Evolutionary conservation across 1,284 basidiomycete genomes (phyloP).

Genomic region (Fomitopsis palustris): DNA sequence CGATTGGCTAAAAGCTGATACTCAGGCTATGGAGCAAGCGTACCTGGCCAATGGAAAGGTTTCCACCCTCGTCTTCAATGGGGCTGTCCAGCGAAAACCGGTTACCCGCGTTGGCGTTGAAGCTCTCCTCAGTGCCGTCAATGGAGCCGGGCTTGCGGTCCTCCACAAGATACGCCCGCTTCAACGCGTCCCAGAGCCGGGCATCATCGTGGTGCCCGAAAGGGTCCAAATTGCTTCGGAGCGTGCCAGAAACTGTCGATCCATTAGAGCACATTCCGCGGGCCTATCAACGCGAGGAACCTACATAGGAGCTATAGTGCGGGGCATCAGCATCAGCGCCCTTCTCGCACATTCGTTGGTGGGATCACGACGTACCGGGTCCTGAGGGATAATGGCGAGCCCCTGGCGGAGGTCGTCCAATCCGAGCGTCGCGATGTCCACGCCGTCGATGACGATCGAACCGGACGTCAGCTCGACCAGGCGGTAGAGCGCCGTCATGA

Average conservation of each 20-base stretch:
- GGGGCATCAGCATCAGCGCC: neutral
- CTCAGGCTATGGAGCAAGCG: neutral
- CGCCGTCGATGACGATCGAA: slow-evolving; percentile 59
- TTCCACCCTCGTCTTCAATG: slow-evolving; percentile 84
- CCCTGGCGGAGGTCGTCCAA: slow-evolving; percentile 59
- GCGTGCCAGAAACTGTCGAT: slow-evolving; percentile 56
- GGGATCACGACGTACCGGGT: slow-evolving; percentile 37
- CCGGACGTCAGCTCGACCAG: slow-evolving; percentile 63
- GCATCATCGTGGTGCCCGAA: slow-evolving; percentile 77
- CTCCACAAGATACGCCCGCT: slow-evolving; percentile 74
- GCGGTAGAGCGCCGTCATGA: slow-evolving; percentile 43
- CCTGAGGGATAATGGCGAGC: slow-evolving; percentile 87
- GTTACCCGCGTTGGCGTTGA: slow-evolving; percentile 18
- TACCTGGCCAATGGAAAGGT: slow-evolving; percentile 45
- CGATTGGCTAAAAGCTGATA: neutral
- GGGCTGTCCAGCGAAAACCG: slow-evolving; percentile 75
- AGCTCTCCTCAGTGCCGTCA: slow-evolving; percentile 14
- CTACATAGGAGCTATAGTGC: slow-evolving; percentile 16
- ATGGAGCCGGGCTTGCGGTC: slow-evolving; percentile 20
- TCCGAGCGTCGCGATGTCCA: slow-evolving; percentile 67
- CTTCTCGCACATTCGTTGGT: neutral
- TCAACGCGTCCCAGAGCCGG: slow-evolving; percentile 78
- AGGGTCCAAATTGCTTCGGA: slow-evolving; percentile 81
- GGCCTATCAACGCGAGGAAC: neutral
- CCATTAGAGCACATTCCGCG: neutral